A percentile compares a stretch with the other conserved stretches of the same genome.
phyloP scores from a whole-genome alignment of 768 basidiomycete genomes.

The Paxillus rubicundulus region DNA sequence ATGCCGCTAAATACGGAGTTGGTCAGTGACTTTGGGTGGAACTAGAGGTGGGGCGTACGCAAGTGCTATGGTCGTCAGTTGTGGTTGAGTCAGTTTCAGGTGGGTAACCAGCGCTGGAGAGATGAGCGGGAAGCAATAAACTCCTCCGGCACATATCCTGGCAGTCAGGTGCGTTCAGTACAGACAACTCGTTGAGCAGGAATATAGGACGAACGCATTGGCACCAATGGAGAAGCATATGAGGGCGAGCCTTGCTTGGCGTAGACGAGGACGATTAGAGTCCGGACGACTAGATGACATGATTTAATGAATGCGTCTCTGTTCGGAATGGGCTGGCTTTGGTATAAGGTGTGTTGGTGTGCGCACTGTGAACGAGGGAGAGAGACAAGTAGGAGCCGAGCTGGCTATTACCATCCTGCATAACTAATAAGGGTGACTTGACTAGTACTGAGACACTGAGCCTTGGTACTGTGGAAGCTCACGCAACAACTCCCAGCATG shows the following conservation, averaged over 20 bases:
- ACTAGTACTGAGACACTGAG: too few relatives aligned
- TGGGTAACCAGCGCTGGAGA: slow-evolving; percentile 59
- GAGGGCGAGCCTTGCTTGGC: slow-evolving; percentile 27
- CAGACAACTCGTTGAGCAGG: background rate
- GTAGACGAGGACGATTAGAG: slow-evolving; percentile 12
- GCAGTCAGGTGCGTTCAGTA: background rate
- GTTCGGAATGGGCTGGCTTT: background rate
- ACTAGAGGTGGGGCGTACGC: slow-evolving; percentile 55
- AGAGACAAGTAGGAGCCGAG: too few relatives aligned
- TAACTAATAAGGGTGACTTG: too few relatives aligned
- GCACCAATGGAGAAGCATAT: slow-evolving; percentile 54
- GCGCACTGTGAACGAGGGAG: too few relatives aligned
- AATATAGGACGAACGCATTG: slow-evolving; percentile 53
- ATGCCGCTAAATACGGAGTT: slow-evolving; percentile 53
- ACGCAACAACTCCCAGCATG: too few relatives aligned
- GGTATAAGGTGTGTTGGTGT: background rate
- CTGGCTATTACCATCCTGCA: too few relatives aligned
- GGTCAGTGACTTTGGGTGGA: background rate
- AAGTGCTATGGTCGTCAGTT: slow-evolving; percentile 73
- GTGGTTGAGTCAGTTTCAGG: slow-evolving; percentile 68
- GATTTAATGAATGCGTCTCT: background rate
- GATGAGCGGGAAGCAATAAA: slow-evolving; percentile 77
- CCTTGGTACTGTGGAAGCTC: too few relatives aligned
- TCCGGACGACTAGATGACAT: slow-evolving; percentile 17
- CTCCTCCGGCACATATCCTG: slow-evolving; percentile 76